Percentiles rank a stretch among this genome's conserved stretches.
Evolutionary conservation across 805 yeast genomes (phyloP).

Genomic region (Sugiyamaella americana): DNA sequence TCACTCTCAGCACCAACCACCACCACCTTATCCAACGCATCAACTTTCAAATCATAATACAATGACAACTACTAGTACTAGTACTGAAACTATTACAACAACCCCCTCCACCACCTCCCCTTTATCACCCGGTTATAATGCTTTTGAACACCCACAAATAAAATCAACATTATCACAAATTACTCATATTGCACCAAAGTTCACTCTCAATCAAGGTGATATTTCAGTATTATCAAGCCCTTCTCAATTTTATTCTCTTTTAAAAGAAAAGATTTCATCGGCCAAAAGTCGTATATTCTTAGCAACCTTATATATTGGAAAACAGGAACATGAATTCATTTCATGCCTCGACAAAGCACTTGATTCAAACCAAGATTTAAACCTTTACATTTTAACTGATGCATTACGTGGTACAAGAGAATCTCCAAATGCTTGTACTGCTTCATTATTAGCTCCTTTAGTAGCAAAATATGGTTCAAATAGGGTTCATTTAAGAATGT

Average conservation of each 20-base stretch:
- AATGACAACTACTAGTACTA: no score
- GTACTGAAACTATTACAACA: background rate
- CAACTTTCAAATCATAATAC: no score
- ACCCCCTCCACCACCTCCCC: constrained; percentile 1
- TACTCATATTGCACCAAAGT: constrained; percentile 63
- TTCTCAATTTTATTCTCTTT: constrained; percentile 56
- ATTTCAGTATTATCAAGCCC: constrained; percentile 64
- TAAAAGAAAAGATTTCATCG: constrained; percentile 44
- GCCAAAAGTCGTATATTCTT: constrained; percentile 70
- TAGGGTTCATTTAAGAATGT: constrained; percentile 75
- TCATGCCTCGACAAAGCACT: constrained; percentile 55
- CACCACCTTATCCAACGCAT: no score
- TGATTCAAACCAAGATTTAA: constrained; percentile 49
- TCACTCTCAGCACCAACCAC: no score
- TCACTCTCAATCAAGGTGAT: constrained; percentile 49
- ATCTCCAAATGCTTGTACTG: constrained; percentile 72
- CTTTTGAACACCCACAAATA: constrained; percentile 18
- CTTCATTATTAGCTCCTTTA: constrained; percentile 62
- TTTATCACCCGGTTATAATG: constrained; percentile 1
- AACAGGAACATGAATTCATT: constrained; percentile 62
- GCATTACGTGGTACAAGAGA: constrained; percentile 92
- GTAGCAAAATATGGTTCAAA: constrained; percentile 55
- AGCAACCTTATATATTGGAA: constrained; percentile 83
- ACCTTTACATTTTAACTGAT: constrained; percentile 72
- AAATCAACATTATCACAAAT: constrained; percentile 37